Evolutionary conservation across 2,329 filamentous ascomycete species (phyloP), one percentile per base, ranked within the genome.

Genomic region (Stylonectria norvegica): DNA sequence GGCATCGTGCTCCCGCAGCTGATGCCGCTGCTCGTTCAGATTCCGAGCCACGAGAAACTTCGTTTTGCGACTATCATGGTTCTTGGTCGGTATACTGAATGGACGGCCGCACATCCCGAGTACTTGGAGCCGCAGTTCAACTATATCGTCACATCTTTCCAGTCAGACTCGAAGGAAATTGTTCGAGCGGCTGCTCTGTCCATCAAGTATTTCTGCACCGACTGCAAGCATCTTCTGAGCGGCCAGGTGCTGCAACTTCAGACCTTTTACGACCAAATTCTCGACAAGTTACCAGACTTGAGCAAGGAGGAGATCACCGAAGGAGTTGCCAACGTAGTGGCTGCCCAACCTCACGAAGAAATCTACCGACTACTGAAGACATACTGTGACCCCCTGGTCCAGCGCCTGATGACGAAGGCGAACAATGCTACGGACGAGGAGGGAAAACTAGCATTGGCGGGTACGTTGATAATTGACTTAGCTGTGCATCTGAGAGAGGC

Each of bases 41-140:
- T 98, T 45, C 93, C 93, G 0, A 84, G 87, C 58, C 93, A 98
- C 57, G 89, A 97, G 66, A 98, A 97, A 70, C 78, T 98, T n/a
- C 88, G 90, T 6, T 98, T 98, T 66, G 91, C 95, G 48, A 91
- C 91, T 5, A 95, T 97, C 58, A 96, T 98, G 89, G 90, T 94
- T 3, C 78, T 98, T 16, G 93, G 89, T 25, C 80, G 93, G 47
- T 98, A 98, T 61, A 98, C 94, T 0, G 91, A 97, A 64, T 98
- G 93, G 93, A 98, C 94, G 1, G 82, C 93, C 5, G 83, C 89
- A 34, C 93, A 98, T 58, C 88, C 91, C 0, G 89, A 96, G 43
- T 95, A 91, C 32, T 74, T 98, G 7, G 86, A 95, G 64, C 78
- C 87, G 7, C 93, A 98, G 65, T 86, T 98, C 60, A 89, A 89